A percentile compares a stretch with the other conserved stretches of the same genome.
Evolutionary conservation across 1,284 basidiomycete species (phyloP).

Genomic region (Cryptococcus sp.): DNA sequence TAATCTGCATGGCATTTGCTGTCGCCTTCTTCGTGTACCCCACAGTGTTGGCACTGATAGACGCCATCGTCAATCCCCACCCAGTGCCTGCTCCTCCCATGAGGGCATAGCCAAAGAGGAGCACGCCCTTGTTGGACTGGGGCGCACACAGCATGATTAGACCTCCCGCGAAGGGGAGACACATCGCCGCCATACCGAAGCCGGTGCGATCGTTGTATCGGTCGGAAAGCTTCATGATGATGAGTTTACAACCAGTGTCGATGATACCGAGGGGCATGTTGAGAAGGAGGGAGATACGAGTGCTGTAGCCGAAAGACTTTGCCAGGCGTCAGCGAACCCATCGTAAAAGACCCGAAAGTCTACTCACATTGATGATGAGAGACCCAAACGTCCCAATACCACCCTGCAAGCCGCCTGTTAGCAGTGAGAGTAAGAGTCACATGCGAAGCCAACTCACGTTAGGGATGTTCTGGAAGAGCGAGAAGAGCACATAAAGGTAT

Average conservation of each 20-base stretch:
- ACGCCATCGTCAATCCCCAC: conserved; percentile 24
- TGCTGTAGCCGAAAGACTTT: conserved; percentile 12
- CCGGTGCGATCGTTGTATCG: conserved; percentile 30
- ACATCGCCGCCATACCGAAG: conserved; percentile 22
- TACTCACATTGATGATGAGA: too few relatives aligned
- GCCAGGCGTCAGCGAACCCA: too few relatives aligned
- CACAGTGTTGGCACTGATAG: conserved; percentile 22
- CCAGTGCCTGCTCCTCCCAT: conserved; percentile 17
- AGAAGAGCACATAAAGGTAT: too few relatives aligned
- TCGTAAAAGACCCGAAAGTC: too few relatives aligned
- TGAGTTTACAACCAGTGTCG: conserved; percentile 31
- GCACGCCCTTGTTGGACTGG: conserved; percentile 13
- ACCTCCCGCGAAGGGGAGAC: conserved; percentile 20
- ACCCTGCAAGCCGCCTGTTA: too few relatives aligned
- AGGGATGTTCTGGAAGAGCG: too few relatives aligned
- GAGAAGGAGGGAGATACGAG: conserved; percentile 17
- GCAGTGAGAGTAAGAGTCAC: too few relatives aligned
- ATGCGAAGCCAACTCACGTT: too few relatives aligned
- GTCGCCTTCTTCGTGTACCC: conserved; percentile 29
- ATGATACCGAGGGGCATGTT: conserved; percentile 27
- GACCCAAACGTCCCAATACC: too few relatives aligned
- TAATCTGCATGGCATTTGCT: conserved; percentile 21
- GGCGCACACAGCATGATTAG: conserved; percentile 24
- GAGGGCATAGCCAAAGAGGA: conserved; percentile 22
- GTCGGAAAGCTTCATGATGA: conserved; percentile 28